Base-by-base conservation (phyloP, 2,329 filamentous ascomycete species). In the Sordariomycetes sp. region DNA sequence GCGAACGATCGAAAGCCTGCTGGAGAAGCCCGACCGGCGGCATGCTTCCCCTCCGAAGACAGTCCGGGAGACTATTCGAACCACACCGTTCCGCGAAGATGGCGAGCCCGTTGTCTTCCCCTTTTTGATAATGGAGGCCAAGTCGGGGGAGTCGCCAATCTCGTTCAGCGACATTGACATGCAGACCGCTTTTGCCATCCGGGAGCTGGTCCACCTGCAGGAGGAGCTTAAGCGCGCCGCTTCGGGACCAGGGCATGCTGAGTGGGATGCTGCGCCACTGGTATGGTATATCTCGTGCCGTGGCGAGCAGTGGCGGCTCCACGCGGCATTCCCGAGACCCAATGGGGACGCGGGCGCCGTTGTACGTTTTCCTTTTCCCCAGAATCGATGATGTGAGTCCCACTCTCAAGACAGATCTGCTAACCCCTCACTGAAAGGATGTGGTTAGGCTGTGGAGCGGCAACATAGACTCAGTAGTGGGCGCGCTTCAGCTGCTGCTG, bases 141-240 rank as follows among this genome's bases (percentile, higher is more conserved):
- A 62, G 34, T 62, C 60, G 18, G 57, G 58, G 20, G 59, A 57
- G 32, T 25, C 37, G n/a, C 25, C n/a, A 3, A 48, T 35, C 28
- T 48, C 53, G n/a, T 60, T 57, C 11, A 40, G 37, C 5, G 57
- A 58, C 25, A 60, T 60, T 7, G 43, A 60, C 10, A 25, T 53
- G 46, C 57, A 62, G 52, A 62, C 60, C 22, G 59, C 60, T 12
- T 59, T 62, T 16, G 52, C 57, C n/a, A 62, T 62, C 20, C 52
- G 60, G 22, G 59, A 60, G 25, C 53, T 62, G 12, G 48, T 62
- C 6, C 53, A 50, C n/a, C 40, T 60, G 18, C 59, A 62, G 25
- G 53, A 59, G 20, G 46, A 58, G 25, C 51, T 62, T 22, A 35
- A 24, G 16, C 43, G 58, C 18, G 57, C 56, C 1, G 37, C 54